A percentile compares a stretch with the other conserved stretches of the same genome.
Conservation (phyloP, 2,329 filamentous ascomycete genomes). For the Hymenoscyphus occultus region DNA sequence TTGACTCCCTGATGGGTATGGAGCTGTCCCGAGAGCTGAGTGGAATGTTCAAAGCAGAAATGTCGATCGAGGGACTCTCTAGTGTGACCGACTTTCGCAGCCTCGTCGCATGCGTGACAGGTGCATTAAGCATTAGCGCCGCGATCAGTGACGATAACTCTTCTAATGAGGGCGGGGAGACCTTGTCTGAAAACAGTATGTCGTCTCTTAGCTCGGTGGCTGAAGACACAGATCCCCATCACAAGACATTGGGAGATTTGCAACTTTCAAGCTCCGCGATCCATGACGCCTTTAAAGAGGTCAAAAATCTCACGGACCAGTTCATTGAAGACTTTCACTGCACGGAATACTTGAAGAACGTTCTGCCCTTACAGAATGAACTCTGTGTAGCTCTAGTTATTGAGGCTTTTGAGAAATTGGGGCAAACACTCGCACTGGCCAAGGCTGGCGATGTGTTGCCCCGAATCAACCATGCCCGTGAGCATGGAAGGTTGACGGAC, state of each 20-base stretch:
- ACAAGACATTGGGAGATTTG: neutral
- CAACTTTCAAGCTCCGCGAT: neutral
- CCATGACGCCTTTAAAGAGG: constrained; percentile 18
- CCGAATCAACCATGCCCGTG: constrained; percentile 22
- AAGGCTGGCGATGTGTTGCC: constrained; percentile 26
- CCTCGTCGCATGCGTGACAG: neutral
- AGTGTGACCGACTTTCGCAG: neutral
- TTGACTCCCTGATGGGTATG: constrained; percentile 50
- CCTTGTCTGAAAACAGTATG: no score
- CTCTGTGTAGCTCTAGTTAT: constrained; percentile 36
- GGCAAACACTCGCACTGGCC: constrained; percentile 28
- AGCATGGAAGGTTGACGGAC: constrained; percentile 31
- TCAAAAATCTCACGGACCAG: constrained; percentile 19
- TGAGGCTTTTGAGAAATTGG: constrained; percentile 36
- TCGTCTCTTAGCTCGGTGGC: neutral
- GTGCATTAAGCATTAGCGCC: neutral
- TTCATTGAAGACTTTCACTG: constrained; percentile 19
- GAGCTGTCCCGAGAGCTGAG: constrained; percentile 45
- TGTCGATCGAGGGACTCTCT: constrained; percentile 22
- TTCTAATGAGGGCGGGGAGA: neutral
- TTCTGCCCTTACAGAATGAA: constrained; percentile 32
- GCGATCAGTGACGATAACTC: constrained; percentile 12
- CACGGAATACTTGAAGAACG: constrained; percentile 28
- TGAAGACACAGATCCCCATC: neutral
- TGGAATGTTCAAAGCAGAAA: constrained; percentile 36